Conservation (phyloP, 2,329 filamentous ascomycete genomes). For the Aphanocladium album region DNA sequence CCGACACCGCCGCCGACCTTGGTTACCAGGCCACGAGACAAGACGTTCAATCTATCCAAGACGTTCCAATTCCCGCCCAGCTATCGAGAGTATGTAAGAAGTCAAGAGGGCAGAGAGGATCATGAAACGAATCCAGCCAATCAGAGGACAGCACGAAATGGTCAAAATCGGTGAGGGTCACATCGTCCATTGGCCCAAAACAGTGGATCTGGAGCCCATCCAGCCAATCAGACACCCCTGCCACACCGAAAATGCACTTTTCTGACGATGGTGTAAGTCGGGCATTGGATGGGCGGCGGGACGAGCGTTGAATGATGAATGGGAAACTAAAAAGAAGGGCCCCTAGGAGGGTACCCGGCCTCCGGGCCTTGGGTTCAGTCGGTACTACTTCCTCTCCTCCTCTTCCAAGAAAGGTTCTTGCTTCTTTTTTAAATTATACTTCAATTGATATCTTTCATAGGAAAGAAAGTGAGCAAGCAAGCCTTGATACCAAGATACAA, state of each 20-base stretch:
- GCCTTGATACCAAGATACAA: neutral
- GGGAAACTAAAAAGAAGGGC: constrained; percentile 11
- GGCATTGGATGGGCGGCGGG: constrained; percentile 12
- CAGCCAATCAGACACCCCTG: constrained; percentile 21
- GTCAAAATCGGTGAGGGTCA: constrained; percentile 16
- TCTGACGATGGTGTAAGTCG: constrained; percentile 35
- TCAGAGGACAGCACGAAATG: constrained; percentile 13
- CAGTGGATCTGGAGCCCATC: neutral
- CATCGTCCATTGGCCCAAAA: constrained; percentile 14
- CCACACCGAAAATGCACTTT: constrained; percentile 27
- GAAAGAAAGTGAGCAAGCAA: too few species aligned
- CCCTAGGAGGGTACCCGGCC: constrained; percentile 11
- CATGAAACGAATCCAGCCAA: neutral
- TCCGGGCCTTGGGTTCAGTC: constrained; percentile 1
- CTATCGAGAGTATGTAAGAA: neutral
- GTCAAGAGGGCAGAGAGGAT: neutral
- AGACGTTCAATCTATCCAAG: neutral
- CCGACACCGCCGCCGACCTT: too few species aligned
- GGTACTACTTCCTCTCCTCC: neutral
- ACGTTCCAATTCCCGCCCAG: neutral
- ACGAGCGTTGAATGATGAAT: constrained; percentile 8
- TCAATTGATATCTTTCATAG: constrained; percentile 5
- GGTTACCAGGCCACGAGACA: neutral
- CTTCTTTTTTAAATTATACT: neutral
- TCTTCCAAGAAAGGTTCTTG: neutral